A percentile compares a stretch with the other conserved stretches of the same genome.
Evolutionary conservation across 2,329 filamentous ascomycete genomes (phyloP).

Genomic region (Colletotrichum aenigma): DNA sequence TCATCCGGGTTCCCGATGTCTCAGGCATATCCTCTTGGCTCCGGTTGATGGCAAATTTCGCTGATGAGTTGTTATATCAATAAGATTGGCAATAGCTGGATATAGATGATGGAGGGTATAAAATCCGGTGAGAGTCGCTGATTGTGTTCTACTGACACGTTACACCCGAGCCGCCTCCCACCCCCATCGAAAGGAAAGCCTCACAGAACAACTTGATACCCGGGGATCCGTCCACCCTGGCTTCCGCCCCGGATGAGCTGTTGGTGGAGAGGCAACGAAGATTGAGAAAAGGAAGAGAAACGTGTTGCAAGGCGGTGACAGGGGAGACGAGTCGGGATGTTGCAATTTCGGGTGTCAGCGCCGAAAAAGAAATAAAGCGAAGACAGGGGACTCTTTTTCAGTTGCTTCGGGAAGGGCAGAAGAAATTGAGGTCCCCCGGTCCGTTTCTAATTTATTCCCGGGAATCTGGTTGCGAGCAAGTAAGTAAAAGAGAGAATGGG

Average conservation of each 20-base stretch:
- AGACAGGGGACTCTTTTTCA: background rate
- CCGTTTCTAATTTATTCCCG: background rate
- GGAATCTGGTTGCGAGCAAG: constrained; percentile 3
- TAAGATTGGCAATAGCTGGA: background rate
- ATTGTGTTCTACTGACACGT: background rate
- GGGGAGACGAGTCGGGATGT: background rate
- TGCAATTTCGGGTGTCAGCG: constrained; percentile 7
- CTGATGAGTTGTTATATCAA: background rate
- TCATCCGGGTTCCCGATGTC: background rate
- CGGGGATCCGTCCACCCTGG: background rate
- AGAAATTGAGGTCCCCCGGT: background rate
- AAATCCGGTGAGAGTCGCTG: background rate
- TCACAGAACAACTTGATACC: background rate
- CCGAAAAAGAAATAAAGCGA: background rate
- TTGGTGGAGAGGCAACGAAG: background rate
- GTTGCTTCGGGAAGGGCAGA: background rate
- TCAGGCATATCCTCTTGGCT: background rate
- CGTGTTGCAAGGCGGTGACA: constrained; percentile 1
- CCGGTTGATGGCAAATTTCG: background rate
- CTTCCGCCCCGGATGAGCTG: background rate
- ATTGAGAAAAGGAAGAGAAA: background rate
- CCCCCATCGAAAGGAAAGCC: background rate
- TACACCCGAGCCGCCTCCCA: background rate
- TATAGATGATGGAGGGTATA: background rate
- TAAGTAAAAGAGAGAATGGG: background rate